Conservation (phyloP, 495 filamentous ascomycete genomes). For the Pyronema omphalodes region DNA sequence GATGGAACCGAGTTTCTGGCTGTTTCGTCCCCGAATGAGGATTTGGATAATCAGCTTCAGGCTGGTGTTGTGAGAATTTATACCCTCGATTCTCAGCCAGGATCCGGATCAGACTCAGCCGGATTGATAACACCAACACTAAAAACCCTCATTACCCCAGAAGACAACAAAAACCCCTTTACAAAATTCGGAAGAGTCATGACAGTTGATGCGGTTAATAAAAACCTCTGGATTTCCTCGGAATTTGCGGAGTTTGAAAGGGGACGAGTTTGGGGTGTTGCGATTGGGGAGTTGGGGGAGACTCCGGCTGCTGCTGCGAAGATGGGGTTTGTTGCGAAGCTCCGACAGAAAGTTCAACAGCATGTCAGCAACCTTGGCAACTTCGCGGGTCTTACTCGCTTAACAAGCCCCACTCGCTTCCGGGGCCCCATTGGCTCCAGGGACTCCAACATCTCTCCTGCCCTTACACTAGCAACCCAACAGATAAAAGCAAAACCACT, state of each 20-base stretch:
- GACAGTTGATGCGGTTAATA: neutral
- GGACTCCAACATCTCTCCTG: too few relatives aligned
- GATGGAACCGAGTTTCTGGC: constrained; percentile 12
- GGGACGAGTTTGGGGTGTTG: constrained; percentile 15
- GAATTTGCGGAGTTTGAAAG: constrained; percentile 15
- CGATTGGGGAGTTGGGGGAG: constrained; percentile 1
- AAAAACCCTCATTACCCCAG: constrained; percentile 3
- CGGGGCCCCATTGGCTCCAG: too few relatives aligned
- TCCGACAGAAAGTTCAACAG: neutral
- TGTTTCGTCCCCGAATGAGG: constrained; percentile 10
- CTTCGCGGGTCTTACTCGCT: too few relatives aligned
- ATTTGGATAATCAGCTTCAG: constrained; percentile 6
- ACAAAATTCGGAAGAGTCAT: constrained; percentile 12
- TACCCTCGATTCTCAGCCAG: neutral
- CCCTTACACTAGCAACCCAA: too few relatives aligned
- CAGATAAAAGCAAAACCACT: constrained; percentile 3
- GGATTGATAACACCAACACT: neutral
- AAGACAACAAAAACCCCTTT: neutral
- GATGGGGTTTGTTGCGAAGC: neutral
- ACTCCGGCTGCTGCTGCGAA: too few relatives aligned
- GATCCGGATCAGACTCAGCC: neutral
- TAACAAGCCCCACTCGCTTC: neutral
- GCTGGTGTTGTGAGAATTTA: constrained; percentile 15
- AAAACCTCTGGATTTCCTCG: constrained; percentile 12
- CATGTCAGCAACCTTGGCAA: too few relatives aligned